Conservation (phyloP, 2,329 filamentous ascomycete genomes). For the Cyanodermella asteris region DNA sequence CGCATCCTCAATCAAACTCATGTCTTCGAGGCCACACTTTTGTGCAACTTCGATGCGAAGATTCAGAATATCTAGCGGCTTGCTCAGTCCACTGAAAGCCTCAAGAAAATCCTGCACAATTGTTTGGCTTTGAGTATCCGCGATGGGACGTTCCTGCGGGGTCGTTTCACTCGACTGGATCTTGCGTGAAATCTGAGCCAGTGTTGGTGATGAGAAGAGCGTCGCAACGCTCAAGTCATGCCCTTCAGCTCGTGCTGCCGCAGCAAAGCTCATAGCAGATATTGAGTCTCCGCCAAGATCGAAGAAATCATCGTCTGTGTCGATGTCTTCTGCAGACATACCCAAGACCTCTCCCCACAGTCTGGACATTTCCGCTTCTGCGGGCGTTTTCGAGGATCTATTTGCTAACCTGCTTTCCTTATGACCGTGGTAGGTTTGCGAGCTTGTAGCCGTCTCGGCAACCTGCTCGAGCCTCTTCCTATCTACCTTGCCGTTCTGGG, state of each 20-base stretch:
- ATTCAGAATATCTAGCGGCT: too few species aligned
- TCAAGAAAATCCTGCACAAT: too few species aligned
- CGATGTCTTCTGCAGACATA: slow-evolving; percentile 3
- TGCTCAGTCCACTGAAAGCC: too few species aligned
- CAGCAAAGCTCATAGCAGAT: slow-evolving; percentile 2
- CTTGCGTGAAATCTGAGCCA: slow-evolving; percentile 1
- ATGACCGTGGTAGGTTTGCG: too few species aligned
- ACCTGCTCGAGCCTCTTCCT: not conserved
- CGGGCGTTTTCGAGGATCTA: too few species aligned
- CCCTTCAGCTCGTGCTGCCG: slow-evolving; percentile 2
- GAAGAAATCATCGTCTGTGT: slow-evolving; percentile 2
- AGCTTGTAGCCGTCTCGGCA: not conserved
- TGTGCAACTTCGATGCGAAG: too few species aligned
- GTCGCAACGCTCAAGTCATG: slow-evolving; percentile 4
- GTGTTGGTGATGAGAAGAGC: slow-evolving; percentile 2
- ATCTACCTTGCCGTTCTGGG: slow-evolving; percentile 1
- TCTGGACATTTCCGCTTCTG: not conserved
- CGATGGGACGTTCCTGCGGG: too few species aligned
- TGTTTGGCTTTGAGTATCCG: too few species aligned
- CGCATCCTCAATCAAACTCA: slow-evolving; percentile 18
- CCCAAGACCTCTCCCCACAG: slow-evolving; percentile 5
- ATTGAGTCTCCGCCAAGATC: slow-evolving; percentile 4
- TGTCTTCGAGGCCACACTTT: too few species aligned
- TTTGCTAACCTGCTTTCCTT: too few species aligned
- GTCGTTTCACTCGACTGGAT: too few species aligned